A percentile compares a stretch with the other conserved stretches of the same genome.
These are phyloP conservation scores for Ophiostoma tasmaniense DNA, from an alignment of 2,329 filamentous ascomycete genomes.

Conservation along the genomic window DNA sequence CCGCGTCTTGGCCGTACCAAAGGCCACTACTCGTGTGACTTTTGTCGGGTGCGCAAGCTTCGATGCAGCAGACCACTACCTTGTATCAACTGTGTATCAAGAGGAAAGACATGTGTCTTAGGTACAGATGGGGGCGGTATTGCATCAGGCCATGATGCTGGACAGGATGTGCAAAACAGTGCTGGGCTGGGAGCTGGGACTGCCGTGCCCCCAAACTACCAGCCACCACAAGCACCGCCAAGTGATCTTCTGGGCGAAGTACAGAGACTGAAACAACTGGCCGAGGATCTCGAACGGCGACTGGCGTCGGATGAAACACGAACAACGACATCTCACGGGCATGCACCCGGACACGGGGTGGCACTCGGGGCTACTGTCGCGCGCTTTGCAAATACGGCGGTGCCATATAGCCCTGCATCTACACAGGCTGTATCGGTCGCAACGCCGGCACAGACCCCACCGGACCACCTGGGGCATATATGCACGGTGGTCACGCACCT, in stretches of 20 bases:
- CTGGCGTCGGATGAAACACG: background rate
- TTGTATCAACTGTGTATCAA: conserved; percentile 16
- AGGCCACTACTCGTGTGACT: conserved; percentile 16
- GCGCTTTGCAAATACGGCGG: background rate
- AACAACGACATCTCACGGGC: background rate
- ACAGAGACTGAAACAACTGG: conserved; percentile 9
- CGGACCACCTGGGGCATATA: conserved; percentile 9
- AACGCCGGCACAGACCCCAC: background rate
- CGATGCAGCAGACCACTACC: conserved; percentile 15
- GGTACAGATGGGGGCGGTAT: background rate
- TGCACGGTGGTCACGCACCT: conserved; percentile 13
- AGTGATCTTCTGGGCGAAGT: conserved; percentile 9
- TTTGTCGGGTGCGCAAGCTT: conserved; percentile 16
- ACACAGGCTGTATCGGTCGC: background rate
- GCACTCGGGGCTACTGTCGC: background rate
- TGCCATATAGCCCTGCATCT: background rate
- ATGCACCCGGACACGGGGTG: background rate
- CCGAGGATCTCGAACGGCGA: conserved; percentile 11
- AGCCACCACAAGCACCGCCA: background rate
- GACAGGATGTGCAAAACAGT: background rate
- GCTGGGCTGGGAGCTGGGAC: background rate
- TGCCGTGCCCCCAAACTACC: background rate
- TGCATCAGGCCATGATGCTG: background rate
- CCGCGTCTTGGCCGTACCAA: conserved; percentile 8
- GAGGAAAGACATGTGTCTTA: conserved; percentile 13